Conservation (phyloP, 139 green algal genomes). For the Tetradesmus lagerheimii region DNA sequence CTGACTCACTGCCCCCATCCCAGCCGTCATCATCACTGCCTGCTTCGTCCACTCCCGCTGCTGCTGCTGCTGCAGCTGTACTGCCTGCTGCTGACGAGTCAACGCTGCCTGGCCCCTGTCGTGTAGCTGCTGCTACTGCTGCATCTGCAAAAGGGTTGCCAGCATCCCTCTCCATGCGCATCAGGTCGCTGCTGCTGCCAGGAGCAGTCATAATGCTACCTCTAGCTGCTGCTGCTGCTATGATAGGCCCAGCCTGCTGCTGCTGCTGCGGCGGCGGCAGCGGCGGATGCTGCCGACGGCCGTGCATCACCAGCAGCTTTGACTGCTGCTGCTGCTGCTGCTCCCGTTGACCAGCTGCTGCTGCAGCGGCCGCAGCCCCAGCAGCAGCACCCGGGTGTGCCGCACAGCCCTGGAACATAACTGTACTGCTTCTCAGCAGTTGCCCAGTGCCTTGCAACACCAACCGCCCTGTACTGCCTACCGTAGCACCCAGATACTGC, state of each 20-base stretch:
- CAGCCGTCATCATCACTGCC: background rate
- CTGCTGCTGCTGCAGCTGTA: background rate
- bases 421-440: constrained; percentile 19
- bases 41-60: background rate
- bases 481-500: constrained; percentile 2
- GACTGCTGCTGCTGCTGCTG: constrained; percentile 1
- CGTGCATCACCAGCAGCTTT: background rate
- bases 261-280: constrained; percentile 1
- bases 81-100: background rate
- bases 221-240: background rate
- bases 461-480: constrained; percentile 15
- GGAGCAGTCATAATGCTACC: background rate
- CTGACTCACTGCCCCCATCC: background rate
- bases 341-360: background rate
- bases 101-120: background rate
- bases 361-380: background rate
- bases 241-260: background rate
- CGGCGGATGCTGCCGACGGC: background rate
- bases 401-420: constrained; percentile 41
- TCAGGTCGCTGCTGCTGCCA: constrained; percentile 34
- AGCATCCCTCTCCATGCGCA: constrained; percentile 23
- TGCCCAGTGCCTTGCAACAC: constrained; percentile 39
- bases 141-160: background rate
- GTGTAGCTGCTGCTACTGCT: background rate
- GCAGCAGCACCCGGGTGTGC: background rate